Percentiles rank a stretch among this genome's conserved stretches.
phyloP scores from a whole-genome alignment of 768 basidiomycete species.

The Tremella fuciformis region DNA sequence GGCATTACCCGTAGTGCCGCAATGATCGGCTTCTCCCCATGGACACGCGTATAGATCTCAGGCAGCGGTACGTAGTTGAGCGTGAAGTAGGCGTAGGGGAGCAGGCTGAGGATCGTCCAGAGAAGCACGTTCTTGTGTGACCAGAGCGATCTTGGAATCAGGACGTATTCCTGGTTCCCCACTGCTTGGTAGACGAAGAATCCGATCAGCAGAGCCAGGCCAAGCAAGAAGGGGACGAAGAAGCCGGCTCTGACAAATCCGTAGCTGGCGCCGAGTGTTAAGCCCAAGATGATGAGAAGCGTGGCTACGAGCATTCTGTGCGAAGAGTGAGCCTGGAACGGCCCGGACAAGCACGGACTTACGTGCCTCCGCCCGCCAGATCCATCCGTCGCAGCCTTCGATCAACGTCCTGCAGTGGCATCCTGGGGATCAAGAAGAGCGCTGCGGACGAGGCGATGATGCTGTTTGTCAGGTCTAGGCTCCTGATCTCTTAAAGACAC shows the following conservation, averaged over 20 bases:
- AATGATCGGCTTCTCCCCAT: slow-evolving; percentile 24
- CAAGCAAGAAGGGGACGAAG: slow-evolving; percentile 37
- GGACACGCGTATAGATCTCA: slow-evolving; percentile 14
- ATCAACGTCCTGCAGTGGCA: slow-evolving; percentile 4
- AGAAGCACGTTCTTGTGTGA: slow-evolving; percentile 37
- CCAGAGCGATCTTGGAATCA: slow-evolving; percentile 41
- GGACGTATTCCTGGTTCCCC: slow-evolving; percentile 16
- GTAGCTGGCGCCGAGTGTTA: slow-evolving; percentile 40
- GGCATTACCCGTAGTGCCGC: slow-evolving; percentile 28
- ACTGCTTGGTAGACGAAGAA: slow-evolving; percentile 39
- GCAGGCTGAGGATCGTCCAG: slow-evolving; percentile 29
- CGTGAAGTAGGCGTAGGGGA: slow-evolving; percentile 27
- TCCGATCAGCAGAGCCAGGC: slow-evolving; percentile 20
- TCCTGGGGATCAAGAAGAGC: not conserved
- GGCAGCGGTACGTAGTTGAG: slow-evolving; percentile 12
- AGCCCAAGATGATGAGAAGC: slow-evolving; percentile 40
- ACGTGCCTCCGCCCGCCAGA: not conserved
- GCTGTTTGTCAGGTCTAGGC: slow-evolving; percentile 17
- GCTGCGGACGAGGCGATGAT: too few relatives aligned
- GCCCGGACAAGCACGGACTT: not conserved
- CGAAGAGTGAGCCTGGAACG: not conserved
- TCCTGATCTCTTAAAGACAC: slow-evolving; percentile 15
- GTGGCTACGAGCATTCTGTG: slow-evolving; percentile 28
- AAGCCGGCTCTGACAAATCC: slow-evolving; percentile 34
- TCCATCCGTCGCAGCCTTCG: slow-evolving; percentile 26